Evolutionary conservation across 352 stramenopile genomes (phyloP), one percentile per base, ranked within the genome.

Genomic region (Pythium brachiatum): DNA sequence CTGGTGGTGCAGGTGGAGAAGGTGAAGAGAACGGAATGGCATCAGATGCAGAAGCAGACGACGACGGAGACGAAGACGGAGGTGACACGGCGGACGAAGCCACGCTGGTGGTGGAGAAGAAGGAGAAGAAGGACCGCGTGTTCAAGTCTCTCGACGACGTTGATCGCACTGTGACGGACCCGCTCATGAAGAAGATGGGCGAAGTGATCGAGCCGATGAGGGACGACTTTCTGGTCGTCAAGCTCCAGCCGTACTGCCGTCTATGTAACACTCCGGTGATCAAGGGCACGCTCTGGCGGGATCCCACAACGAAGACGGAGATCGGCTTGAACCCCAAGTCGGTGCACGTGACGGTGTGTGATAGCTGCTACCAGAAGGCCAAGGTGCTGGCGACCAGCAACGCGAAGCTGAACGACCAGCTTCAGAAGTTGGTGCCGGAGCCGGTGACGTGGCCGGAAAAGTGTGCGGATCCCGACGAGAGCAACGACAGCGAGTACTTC

Each of bases 401-500:
- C 43, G 70, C 81, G 12, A 74, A 74, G 38, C 2, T 73, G 23
- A 71, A 86, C 48, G 59, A 69, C 6, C 60, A 73, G 29, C 53
- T 92, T n/a, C 75, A 79, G 31, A 71, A 54, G 11, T 66, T 95
- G 18, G 76, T 74, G 27, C 72, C 82, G 38, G 76, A 87, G 29
- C 74, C 68, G 7, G 79, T 92, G 27, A 78, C 71, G 36, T 76
- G 84, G 39, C 84, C 83, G 8, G 64, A 82, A n/a, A 89, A 90
- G 53, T 93, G 83, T 58, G 81, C 76, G 5, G 83, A 95, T 51
- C 84, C 82, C 5, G 83, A 94, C 65, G 83, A 92, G 52, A 61
- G 89, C n/a, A 88, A 92, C 56, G 86, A 96, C 58, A 92, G 81
- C 68, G 87, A 97, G 75, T 94, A 96, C 66, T 94, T 97, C 34